A percentile compares a stretch with the other conserved stretches of the same genome.
These are phyloP conservation scores for Scutellaria barbata DNA, from an alignment of 257 asterid species.

Conservation along the genomic window DNA sequence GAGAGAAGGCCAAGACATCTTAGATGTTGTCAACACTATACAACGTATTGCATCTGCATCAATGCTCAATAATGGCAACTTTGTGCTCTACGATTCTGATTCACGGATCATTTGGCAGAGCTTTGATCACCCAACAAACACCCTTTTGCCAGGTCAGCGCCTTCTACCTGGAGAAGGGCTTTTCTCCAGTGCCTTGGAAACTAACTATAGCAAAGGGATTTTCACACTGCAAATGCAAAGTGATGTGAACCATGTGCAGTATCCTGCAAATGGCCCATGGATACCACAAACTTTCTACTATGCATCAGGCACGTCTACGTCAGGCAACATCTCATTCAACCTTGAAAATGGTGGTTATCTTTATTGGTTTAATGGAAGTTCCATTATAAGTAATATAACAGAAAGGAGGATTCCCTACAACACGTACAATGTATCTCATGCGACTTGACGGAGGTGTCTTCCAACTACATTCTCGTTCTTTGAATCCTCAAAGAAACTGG, in stretches of 20 bases:
- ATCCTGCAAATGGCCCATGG: conserved; percentile 32
- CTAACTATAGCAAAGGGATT: conserved; percentile 34
- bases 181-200: conserved; percentile 48
- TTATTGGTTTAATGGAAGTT: conserved; percentile 44
- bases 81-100: conserved; percentile 45
- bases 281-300: conserved; percentile 35
- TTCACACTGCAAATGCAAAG: conserved; percentile 50
- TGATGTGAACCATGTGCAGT: conserved; percentile 61
- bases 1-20: conserved; percentile 1
- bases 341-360: conserved; percentile 48
- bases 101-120: conserved; percentile 55
- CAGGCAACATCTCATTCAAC: conserved; percentile 37
- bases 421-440: conserved; percentile 35
- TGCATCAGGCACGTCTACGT: neutral
- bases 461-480: conserved; percentile 43
- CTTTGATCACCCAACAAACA: conserved; percentile 54
- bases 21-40: neutral
- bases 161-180: conserved; percentile 34
- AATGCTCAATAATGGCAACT: conserved; percentile 61
- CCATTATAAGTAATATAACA: conserved; percentile 32
- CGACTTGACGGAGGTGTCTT: conserved; percentile 59
- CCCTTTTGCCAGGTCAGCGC: conserved; percentile 50
- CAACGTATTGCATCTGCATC: conserved; percentile 40
- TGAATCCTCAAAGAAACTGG: conserved; percentile 35
- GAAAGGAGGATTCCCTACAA: conserved; percentile 23